Evolutionary conservation across 2,329 filamentous ascomycete species (phyloP), one percentile per base, ranked within the genome.

Genomic region (Curvularia verruculosa): DNA sequence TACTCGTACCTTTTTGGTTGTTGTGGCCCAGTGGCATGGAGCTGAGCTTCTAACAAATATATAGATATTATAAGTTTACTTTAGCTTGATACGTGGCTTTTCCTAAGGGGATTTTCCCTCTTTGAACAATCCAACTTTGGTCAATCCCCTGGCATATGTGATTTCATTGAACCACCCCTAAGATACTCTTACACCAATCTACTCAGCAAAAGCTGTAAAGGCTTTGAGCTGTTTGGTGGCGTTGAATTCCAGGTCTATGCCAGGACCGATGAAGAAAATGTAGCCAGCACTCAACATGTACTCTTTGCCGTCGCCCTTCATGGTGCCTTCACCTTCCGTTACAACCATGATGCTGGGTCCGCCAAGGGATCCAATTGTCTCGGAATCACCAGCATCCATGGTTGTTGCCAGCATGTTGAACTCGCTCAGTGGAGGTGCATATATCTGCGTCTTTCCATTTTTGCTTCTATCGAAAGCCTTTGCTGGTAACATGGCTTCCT

Each of bases 381-480:
- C 89, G 36, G 75, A 82, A 65, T 90, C 86, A 0, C 83, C 84
- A 0, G 75, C 73, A 3, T 70, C 73, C n/a, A 92, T 67, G 19
- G 82, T 80, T 1, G 84, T 86, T 46, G 82, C 80, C 10, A 91
- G 75, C 77, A 92, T 84, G 64, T 87, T 84, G 68, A 93, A 92
- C 74, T 92, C 89, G 65, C 84, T 86, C 74, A 91, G 82, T 0
- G 88, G 87, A 5, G 89, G 89, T 9, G 79, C 80, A 68, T 89
- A 90, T 1, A 87, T 77, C 48, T 82, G 79, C 1, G 88, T 89
- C 73, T 84, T 87, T 0, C 87, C 87, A 40, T 82, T 80, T 59
- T 78, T 77, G 47, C 86, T 83, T 58, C 83, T 81, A 0, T 79
- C 74, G 54, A 82, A 85, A 46, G 73, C 72, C 53, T 80, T 73